These are phyloP conservation scores for Chlorella vulgaris DNA, from an alignment of 139 green algal genomes.

Conservation along the genomic window DNA sequence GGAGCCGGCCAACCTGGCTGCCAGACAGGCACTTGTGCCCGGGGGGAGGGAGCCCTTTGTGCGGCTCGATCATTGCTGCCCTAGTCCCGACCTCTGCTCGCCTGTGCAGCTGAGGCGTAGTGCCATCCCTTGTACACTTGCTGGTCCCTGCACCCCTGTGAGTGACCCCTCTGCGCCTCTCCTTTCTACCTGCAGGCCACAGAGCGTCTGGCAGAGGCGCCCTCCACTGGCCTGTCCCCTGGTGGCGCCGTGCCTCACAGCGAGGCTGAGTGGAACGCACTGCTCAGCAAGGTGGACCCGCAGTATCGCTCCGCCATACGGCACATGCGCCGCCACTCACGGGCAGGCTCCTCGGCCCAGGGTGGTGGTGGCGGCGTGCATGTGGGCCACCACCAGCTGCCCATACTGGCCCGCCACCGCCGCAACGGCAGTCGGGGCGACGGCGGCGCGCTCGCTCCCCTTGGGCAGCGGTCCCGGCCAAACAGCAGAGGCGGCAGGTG, in stretches of 20 bases:
- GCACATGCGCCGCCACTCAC: constrained; percentile 2
- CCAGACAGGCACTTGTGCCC: not conserved
- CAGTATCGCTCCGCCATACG: not conserved
- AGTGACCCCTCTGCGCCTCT: too few relatives aligned
- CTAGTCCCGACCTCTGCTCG: too few relatives aligned
- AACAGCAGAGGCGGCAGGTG: not conserved
- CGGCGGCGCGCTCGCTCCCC: not conserved
- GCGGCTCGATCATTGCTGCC: too few relatives aligned
- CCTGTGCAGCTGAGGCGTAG: too few relatives aligned
- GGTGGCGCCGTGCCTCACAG: not conserved
- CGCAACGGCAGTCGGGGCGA: not conserved
- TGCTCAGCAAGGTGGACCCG: constrained; percentile 7
- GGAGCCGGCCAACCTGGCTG: too few relatives aligned
- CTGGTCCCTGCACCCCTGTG: too few relatives aligned
- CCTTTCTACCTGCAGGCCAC: not conserved
- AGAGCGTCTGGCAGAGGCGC: not conserved
- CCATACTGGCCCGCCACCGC: constrained; percentile 12
- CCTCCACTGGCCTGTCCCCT: not conserved
- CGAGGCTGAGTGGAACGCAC: constrained; percentile 34
- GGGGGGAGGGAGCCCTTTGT: too few relatives aligned
- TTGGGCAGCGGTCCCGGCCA: not conserved
- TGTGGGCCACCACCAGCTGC: not conserved
- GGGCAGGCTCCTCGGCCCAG: not conserved
- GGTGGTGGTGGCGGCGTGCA: not conserved
- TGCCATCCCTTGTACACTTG: too few relatives aligned